Conservation (phyloP, 1,284 basidiomycete species). For the Binderoboletus segoi region DNA sequence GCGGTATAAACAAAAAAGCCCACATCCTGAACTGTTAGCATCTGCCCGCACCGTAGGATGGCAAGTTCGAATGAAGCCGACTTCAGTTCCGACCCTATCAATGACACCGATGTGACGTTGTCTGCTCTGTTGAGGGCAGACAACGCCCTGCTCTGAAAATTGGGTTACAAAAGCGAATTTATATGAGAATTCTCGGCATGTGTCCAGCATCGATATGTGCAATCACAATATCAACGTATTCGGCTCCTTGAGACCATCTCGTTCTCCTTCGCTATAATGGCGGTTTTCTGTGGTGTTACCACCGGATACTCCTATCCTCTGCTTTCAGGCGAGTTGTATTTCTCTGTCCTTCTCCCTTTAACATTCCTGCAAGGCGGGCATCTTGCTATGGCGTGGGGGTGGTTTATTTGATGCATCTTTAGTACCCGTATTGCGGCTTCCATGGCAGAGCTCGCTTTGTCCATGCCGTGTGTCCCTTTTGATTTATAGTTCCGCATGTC, state of each 20-base stretch:
- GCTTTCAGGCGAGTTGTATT: constrained; percentile 44
- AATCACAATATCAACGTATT: neutral
- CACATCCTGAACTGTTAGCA: neutral
- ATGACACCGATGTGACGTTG: constrained; percentile 3
- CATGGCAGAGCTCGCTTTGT: constrained; percentile 68
- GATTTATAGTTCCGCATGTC: neutral
- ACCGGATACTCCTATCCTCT: constrained; percentile 64
- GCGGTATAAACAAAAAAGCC: neutral
- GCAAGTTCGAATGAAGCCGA: neutral
- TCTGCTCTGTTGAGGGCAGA: constrained; percentile 38
- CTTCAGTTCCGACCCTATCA: neutral
- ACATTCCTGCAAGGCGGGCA: constrained; percentile 53
- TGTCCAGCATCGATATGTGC: neutral
- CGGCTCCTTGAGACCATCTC: constrained; percentile 63
- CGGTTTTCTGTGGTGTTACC: constrained; percentile 64
- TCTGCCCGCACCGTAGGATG: constrained; percentile 5
- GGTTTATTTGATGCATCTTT: constrained; percentile 69
- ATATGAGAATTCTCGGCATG: constrained; percentile 68
- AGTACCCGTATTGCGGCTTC: constrained; percentile 61
- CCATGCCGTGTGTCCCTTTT: constrained; percentile 64
- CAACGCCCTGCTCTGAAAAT: constrained; percentile 54
- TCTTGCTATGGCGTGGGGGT: constrained; percentile 73
- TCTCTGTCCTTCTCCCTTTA: neutral
- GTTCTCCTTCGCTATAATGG: constrained; percentile 73
- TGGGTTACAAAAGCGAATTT: constrained; percentile 76